phyloP scores from a whole-genome alignment of 2,329 filamentous ascomycete species.

The Aspergillus sp. region DNA sequence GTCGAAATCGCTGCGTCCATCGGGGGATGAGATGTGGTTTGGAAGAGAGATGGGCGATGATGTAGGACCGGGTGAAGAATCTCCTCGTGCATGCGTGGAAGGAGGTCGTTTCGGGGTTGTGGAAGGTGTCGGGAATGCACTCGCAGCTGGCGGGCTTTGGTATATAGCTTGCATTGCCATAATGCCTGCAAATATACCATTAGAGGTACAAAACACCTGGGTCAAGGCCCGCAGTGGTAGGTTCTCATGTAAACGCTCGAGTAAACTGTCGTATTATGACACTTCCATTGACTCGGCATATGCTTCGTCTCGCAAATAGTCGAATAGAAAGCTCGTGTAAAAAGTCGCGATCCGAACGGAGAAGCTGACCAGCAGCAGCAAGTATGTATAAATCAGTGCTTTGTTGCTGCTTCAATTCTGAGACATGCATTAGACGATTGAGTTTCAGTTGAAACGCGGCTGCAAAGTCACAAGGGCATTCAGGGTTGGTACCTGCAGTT shows the following conservation, averaged over 20 bases:
- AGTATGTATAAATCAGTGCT: constrained; percentile 1
- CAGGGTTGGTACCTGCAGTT: constrained; percentile 11
- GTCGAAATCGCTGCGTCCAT: constrained; percentile 39
- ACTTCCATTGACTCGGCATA: constrained; percentile 11
- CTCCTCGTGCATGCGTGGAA: constrained; percentile 51
- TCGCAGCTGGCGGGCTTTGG: constrained; percentile 53
- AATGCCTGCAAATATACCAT: constrained; percentile 10
- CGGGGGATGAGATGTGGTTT: constrained; percentile 42
- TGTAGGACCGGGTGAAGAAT: constrained; percentile 32
- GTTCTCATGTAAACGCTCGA: not conserved
- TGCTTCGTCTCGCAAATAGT: not conserved
- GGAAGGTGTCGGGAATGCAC: constrained; percentile 67
- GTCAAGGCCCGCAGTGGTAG: constrained; percentile 3
- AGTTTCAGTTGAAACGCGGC: constrained; percentile 3
- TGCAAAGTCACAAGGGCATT: not conserved
- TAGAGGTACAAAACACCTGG: not conserved
- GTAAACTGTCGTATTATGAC: constrained; percentile 1
- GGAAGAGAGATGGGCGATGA: constrained; percentile 62
- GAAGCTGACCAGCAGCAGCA: constrained; percentile 7
- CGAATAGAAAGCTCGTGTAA: not conserved
- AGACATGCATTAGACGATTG: constrained; percentile 3
- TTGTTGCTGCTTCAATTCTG: constrained; percentile 9
- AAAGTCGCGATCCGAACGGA: not conserved
- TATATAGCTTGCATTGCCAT: constrained; percentile 50
- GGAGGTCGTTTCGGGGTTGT: constrained; percentile 57